Base-by-base conservation (phyloP, 1,139 yeast species). In the Magnusiomyces paraingens region DNA sequence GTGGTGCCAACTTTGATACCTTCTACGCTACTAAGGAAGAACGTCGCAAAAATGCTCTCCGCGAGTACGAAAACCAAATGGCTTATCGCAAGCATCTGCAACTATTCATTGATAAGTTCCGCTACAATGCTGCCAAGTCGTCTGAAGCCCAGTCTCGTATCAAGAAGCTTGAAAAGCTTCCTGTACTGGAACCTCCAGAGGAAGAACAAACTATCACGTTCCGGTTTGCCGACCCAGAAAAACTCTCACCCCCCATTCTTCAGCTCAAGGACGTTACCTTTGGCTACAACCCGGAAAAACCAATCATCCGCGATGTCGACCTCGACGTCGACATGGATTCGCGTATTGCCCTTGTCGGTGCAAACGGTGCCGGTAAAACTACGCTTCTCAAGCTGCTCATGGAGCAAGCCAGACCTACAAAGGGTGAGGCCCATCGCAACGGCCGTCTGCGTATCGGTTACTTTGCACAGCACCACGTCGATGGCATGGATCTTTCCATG, bases 401-500 rank as follows among this genome's bases (percentile, higher is more conserved):
- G 80, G 96, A 88, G 58, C 81, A 78, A 61, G 73, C 86, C 54
- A 72, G 75, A 21, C 98, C 99, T 2, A 64, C 82, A 47, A 74
- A 73, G 11, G 99, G 99, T 56, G 76, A 78, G 56, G 86, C 91
- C 17, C 78, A 87, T 35, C 80, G 83, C 60, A 91, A 93, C 66
- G 86, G 95, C 44, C 80, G 98, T 64, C 75, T 93, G 62, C 81
- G 99, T 72, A 86, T 93, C 52, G 99, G 96, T 18, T 94, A 94
- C 71, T 93, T 93, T 74, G 98, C 99, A n/a, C 99, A 93, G 74
- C 99, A 93, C 69, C 99, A 93, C 66, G 95, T 93, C 61, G 99
- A 93, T 66, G 86, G 93, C n/a, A 88, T 93, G 96, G 99, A 93
- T 66, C 74, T 91, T 62, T 76, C 72, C n/a, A 73, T 82, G 51